Evolutionary conservation across 352 stramenopile genomes (phyloP), one percentile per base, ranked within the genome.

Genomic region (Halophytophthora polymorphica): DNA sequence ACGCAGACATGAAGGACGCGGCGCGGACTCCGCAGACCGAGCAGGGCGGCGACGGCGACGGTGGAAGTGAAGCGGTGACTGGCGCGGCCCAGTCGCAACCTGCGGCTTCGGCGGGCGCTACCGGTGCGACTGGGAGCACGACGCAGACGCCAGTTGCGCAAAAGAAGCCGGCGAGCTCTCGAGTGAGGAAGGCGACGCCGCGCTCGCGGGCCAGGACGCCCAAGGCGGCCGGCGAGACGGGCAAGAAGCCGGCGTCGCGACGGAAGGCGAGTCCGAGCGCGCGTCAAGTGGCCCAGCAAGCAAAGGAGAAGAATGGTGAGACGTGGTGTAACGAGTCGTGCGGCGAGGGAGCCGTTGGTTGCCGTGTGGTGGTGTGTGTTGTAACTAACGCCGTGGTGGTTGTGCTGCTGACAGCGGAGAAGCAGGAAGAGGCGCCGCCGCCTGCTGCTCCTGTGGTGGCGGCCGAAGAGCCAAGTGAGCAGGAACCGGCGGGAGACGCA

Each of bases 261-360:
- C 66, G 66, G 19, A 58, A 62, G 14, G 58, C 49, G 14, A 67
- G 66, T 50, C 53, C 61, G 1, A 23, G 63, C 21, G 54, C 45
- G 22, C 46, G 47, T 34, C 31, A 43, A 37, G 28, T 39, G 42
- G 21, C 43, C 3, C 25, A 12, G 14, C 65, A 69, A 37, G 39
- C 42, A 38, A 39, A 46, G 10, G 46, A 66, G 23, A 34, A 52
- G 31, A 38, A 29, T 6, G 14, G 34, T 25, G 47, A 44, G 44
- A 35, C 23, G 41, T 44, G 19, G 21, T n/a, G n/a, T n/a, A 33
- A 13, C 18, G 1, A 12, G 11, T 18, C n/a, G 31, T 25, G 18
- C n/a, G n/a, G n/a, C n/a, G 40, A 53, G 29, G 35, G 21, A 11
- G 21, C 14, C 12, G 22, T 12, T 37, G 41, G 43, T 17, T 28